Evolutionary conservation across 768 basidiomycete genomes (phyloP).

Genomic region (Pleurotus sapidus): DNA sequence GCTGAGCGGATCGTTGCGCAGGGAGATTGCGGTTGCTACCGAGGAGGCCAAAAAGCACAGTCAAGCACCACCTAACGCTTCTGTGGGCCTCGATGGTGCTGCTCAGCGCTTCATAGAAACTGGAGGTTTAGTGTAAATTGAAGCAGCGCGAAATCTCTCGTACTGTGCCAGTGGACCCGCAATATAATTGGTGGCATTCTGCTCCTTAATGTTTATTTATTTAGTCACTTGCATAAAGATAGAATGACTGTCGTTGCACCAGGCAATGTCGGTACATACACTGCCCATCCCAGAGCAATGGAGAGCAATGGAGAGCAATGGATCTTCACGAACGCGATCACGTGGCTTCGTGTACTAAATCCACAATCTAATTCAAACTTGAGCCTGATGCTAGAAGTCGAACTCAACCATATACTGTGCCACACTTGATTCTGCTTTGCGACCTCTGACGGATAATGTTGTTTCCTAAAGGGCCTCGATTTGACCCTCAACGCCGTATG

Average conservation of each 20-base stretch:
- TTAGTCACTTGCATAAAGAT: too few relatives aligned
- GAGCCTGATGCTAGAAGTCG: too few relatives aligned
- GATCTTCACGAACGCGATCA: not conserved
- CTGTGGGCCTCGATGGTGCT: slow-evolving; percentile 19
- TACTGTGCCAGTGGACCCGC: too few relatives aligned
- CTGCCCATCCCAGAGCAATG: too few relatives aligned
- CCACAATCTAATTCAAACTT: too few relatives aligned
- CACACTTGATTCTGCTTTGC: too few relatives aligned
- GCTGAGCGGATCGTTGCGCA: slow-evolving; percentile 17
- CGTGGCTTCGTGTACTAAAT: not conserved
- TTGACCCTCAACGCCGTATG: slow-evolving; percentile 37
- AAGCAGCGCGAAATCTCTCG: too few relatives aligned
- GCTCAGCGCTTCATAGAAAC: slow-evolving; percentile 30
- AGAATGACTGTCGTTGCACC: not conserved
- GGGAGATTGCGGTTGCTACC: slow-evolving; percentile 9
- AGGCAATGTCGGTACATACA: too few relatives aligned
- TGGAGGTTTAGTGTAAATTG: slow-evolving; percentile 20
- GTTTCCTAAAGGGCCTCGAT: slow-evolving; percentile 49
- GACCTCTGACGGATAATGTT: slow-evolving; percentile 17
- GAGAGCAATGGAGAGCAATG: too few relatives aligned
- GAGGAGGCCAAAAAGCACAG: not conserved
- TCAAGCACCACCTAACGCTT: not conserved
- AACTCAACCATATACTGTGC: too few relatives aligned
- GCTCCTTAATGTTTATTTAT: too few relatives aligned
- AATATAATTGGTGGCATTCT: too few relatives aligned